A percentile compares a stretch with the other conserved stretches of the same genome.
phyloP scores from a whole-genome alignment of 805 yeast species.

The Candida hungchunana region DNA sequence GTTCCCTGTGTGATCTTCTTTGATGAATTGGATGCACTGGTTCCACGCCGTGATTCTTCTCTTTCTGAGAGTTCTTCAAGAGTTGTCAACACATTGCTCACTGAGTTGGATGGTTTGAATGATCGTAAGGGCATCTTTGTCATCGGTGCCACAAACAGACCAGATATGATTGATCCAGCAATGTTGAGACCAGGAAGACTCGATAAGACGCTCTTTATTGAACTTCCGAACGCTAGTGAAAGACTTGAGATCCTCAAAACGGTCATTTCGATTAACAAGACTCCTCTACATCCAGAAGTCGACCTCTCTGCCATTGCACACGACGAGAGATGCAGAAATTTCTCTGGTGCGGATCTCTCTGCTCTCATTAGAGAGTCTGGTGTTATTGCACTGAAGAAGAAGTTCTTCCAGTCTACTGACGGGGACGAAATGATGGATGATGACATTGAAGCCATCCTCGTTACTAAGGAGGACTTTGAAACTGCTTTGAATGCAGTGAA shows the following conservation, averaged over 20 bases:
- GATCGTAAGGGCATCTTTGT: constrained; percentile 92
- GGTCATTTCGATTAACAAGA: constrained; percentile 60
- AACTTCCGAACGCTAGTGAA: constrained; percentile 76
- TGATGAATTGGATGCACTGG: constrained; percentile 94
- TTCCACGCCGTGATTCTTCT: constrained; percentile 87
- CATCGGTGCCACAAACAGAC: constrained; percentile 94
- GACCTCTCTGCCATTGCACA: constrained; percentile 58
- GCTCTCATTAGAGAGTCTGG: constrained; percentile 94
- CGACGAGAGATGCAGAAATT: constrained; percentile 80
- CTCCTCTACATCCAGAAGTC: constrained; percentile 68
- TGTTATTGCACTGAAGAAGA: constrained; percentile 75
- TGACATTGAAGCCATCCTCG: constrained; percentile 43
- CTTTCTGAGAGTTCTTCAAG: constrained; percentile 87
- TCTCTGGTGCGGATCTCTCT: constrained; percentile 94
- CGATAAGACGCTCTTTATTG: constrained; percentile 89
- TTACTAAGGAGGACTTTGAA: constrained; percentile 63
- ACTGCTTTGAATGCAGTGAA: constrained; percentile 69
- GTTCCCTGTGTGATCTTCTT: constrained; percentile 93
- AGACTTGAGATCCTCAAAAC: constrained; percentile 80
- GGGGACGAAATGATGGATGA: constrained; percentile 44
- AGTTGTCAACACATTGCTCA: constrained; percentile 89
- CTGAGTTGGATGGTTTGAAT: constrained; percentile 92
- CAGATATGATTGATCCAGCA: constrained; percentile 97
- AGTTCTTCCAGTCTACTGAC: constrained; percentile 50
- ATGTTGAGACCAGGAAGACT: constrained; percentile 96